phyloP scores from a whole-genome alignment of 2,329 filamentous ascomycete genomes.

The Diplocarpon rosae region DNA sequence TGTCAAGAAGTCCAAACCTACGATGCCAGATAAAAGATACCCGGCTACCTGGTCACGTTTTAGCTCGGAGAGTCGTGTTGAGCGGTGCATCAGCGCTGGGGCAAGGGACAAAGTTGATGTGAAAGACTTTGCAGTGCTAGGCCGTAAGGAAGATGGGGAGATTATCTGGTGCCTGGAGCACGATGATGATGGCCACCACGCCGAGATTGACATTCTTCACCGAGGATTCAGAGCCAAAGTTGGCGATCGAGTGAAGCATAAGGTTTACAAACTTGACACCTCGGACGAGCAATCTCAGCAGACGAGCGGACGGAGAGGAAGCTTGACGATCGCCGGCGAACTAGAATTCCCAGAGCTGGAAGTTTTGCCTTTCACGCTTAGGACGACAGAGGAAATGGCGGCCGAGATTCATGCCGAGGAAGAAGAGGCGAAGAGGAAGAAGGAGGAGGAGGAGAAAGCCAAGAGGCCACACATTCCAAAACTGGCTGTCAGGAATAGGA shows the following conservation, averaged over 20 bases:
- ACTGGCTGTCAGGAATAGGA: not conserved
- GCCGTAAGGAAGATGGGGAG: constrained; percentile 10
- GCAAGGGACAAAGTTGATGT: constrained; percentile 11
- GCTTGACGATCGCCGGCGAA: constrained; percentile 15
- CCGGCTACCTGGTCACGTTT: constrained; percentile 23
- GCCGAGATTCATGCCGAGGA: constrained; percentile 5
- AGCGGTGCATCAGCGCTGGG: constrained; percentile 15
- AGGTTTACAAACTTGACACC: constrained; percentile 13
- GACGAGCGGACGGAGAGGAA: constrained; percentile 18
- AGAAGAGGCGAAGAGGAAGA: constrained; percentile 1
- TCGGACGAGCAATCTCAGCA: constrained; percentile 7
- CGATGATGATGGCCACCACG: constrained; percentile 15
- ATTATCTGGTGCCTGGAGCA: constrained; percentile 18
- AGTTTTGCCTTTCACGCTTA: constrained; percentile 16
- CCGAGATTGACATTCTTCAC: constrained; percentile 9
- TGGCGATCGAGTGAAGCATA: constrained; percentile 5
- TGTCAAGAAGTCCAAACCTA: constrained; percentile 13
- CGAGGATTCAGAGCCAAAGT: constrained; percentile 11
- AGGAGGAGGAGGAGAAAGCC: not conserved
- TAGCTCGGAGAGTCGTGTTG: constrained; percentile 20
- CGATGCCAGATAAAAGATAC: constrained; percentile 15
- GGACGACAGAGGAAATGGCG: constrained; percentile 7
- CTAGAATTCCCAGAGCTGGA: constrained; percentile 25
- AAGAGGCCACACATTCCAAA: constrained; percentile 1
- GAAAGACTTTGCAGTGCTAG: constrained; percentile 19